Evolutionary conservation across 306 rosid species (phyloP).

Genomic region (Urtica urens): DNA sequence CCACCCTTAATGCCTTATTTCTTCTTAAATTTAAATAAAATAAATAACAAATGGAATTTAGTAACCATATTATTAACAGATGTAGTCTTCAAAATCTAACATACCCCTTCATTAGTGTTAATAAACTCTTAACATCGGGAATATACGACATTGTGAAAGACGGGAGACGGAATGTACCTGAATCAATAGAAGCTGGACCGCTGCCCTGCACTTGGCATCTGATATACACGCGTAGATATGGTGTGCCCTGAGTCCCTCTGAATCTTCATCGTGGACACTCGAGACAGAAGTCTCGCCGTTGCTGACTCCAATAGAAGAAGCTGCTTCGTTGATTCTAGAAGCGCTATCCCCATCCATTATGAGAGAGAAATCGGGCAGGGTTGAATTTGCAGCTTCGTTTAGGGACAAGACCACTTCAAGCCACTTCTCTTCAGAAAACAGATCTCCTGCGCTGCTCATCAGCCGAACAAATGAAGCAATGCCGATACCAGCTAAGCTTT

Average conservation of each 20-base stretch:
- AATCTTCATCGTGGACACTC: conserved; percentile 34
- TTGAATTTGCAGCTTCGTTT: conserved; percentile 76
- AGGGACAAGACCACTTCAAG: conserved; percentile 78
- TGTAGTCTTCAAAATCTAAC: too few species aligned
- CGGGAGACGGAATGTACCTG: conserved; percentile 49
- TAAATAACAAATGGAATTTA: too few species aligned
- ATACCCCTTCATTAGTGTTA: too few species aligned
- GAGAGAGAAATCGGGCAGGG: conserved; percentile 76
- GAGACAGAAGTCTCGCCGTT: conserved; percentile 37
- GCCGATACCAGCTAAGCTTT: conserved; percentile 96
- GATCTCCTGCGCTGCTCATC: conserved; percentile 91
- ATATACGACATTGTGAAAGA: too few species aligned
- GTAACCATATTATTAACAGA: too few species aligned
- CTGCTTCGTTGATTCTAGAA: conserved; percentile 28
- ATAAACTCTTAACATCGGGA: too few species aligned
- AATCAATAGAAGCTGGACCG: conserved; percentile 88
- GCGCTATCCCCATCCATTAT: conserved; percentile 29
- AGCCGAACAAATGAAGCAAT: conserved; percentile 95
- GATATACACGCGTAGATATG: conserved; percentile 48
- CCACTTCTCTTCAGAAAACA: conserved; percentile 94
- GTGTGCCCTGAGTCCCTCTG: conserved; percentile 30
- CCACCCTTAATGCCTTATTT: too few species aligned
- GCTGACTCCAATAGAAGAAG: conserved; percentile 31
- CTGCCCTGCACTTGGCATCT: conserved; percentile 83
- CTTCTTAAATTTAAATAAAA: too few species aligned